phyloP scores from a whole-genome alignment of 345 rosid species.

The Noccaea caerulescens region DNA sequence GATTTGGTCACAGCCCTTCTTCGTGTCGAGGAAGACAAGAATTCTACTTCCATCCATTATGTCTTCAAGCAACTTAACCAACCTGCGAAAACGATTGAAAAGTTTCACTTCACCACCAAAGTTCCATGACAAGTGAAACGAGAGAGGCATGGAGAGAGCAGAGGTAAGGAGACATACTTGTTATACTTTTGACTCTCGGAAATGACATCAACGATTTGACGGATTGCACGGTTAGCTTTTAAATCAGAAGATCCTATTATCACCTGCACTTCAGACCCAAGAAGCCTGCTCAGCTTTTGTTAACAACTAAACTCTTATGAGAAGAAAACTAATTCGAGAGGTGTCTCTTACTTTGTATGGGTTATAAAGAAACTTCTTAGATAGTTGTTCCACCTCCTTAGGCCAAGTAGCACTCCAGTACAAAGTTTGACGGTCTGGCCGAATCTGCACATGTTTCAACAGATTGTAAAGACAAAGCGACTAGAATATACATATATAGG shows the following conservation, averaged over 20 bases:
- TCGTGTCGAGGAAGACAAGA: constrained; percentile 93
- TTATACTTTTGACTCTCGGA: constrained; percentile 94
- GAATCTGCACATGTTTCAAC: constrained; percentile 61
- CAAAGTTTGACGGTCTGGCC: constrained; percentile 95
- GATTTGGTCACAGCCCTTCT: constrained; percentile 97
- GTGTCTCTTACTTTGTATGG: constrained; percentile 82
- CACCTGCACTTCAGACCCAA: constrained; percentile 55
- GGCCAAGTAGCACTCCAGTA: constrained; percentile 99
- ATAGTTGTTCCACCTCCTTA: constrained; percentile 92
- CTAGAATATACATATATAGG: constrained; percentile 13
- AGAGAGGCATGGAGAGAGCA: constrained; percentile 3
- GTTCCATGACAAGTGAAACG: neutral
- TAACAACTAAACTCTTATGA: constrained; percentile 11
- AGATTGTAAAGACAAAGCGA: constrained; percentile 12
- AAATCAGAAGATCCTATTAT: constrained; percentile 87
- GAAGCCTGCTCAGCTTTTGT: constrained; percentile 21
- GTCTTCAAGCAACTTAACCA: constrained; percentile 95
- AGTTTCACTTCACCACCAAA: neutral
- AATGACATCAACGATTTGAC: constrained; percentile 87
- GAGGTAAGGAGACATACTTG: constrained; percentile 55
- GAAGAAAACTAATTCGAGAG: neutral
- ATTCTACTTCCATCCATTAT: constrained; percentile 99
- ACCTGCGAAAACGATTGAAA: constrained; percentile 48
- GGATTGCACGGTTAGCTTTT: constrained; percentile 96
- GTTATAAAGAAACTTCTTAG: constrained; percentile 88